Conservation (phyloP, 768 basidiomycete species). For the Calvatia gigantea region DNA sequence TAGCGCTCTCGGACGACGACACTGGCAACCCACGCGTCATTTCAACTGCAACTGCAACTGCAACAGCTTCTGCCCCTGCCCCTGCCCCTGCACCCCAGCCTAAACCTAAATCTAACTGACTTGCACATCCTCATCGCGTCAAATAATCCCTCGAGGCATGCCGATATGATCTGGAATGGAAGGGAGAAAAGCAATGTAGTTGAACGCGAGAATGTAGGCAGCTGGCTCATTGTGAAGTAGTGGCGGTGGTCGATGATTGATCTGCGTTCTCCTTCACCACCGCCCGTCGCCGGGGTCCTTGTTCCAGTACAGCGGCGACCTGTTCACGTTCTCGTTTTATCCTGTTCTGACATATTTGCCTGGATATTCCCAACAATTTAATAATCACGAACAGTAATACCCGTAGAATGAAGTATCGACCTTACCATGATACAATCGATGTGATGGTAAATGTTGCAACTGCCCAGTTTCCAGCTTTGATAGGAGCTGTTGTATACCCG, state of each 20-base stretch:
- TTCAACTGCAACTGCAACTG: not conserved
- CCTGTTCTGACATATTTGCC: slow-evolving; percentile 63
- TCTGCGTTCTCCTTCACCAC: slow-evolving; percentile 2
- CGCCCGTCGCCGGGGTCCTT: slow-evolving; percentile 6
- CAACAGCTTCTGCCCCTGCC: not conserved
- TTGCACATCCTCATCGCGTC: no score
- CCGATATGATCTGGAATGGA: not conserved
- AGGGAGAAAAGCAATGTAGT: not conserved
- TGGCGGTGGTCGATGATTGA: slow-evolving; percentile 9
- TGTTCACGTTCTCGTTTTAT: slow-evolving; percentile 50
- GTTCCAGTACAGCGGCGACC: slow-evolving; percentile 28
- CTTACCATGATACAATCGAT: slow-evolving; percentile 66
- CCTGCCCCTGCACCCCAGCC: no score
- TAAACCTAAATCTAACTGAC: no score
- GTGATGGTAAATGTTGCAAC: slow-evolving; percentile 69
- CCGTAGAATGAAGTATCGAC: not conserved
- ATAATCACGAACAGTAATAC: not conserved
- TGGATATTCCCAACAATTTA: slow-evolving; percentile 20
- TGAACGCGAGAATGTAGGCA: no score
- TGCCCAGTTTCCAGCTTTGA: slow-evolving; percentile 77
- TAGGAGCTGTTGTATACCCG: slow-evolving; percentile 41
- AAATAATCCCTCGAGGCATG: no score
- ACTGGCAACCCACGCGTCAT: not conserved
- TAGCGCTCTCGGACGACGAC: slow-evolving; percentile 19
- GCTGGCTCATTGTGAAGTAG: not conserved